Conservation (phyloP, 2,329 filamentous ascomycete species). For the Aspergillus quadricinctus region DNA sequence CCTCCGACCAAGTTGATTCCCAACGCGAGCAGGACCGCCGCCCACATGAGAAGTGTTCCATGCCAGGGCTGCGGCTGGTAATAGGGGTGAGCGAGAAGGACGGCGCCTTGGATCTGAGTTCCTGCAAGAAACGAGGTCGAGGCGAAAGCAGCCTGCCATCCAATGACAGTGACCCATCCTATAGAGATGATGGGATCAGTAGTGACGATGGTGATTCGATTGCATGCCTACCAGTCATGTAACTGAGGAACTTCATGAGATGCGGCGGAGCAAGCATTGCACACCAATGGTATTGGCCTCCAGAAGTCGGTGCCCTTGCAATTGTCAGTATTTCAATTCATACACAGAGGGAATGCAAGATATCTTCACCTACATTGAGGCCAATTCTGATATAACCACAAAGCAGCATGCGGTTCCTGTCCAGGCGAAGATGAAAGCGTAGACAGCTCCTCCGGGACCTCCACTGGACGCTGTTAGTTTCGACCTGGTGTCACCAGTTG, state of each 20-base stretch:
- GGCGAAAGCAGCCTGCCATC: slow-evolving; percentile 44
- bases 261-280: slow-evolving; percentile 37
- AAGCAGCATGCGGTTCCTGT: slow-evolving; percentile 23
- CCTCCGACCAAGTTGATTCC: slow-evolving; percentile 44
- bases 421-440: slow-evolving; percentile 32
- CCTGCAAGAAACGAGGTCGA: slow-evolving; percentile 31
- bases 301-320: slow-evolving; percentile 29
- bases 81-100: slow-evolving; percentile 32
- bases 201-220: not conserved
- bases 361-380: slow-evolving; percentile 24
- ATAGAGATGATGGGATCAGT: not conserved
- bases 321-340: not conserved
- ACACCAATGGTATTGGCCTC: slow-evolving; percentile 40
- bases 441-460: slow-evolving; percentile 30
- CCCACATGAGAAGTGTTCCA: slow-evolving; percentile 46
- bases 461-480: slow-evolving; percentile 20
- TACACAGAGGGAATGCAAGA: not conserved
- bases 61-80: slow-evolving; percentile 46
- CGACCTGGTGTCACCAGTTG: not conserved
- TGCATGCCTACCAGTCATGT: slow-evolving; percentile 25
- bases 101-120: slow-evolving; percentile 34
- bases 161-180: slow-evolving; percentile 41
- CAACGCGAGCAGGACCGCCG: slow-evolving; percentile 35
- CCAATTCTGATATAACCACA: slow-evolving; percentile 28
- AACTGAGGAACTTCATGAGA: slow-evolving; percentile 36